These are phyloP conservation scores for Cordyceps pruinosa DNA, from an alignment of 2,329 filamentous ascomycete genomes.

Conservation along the genomic window DNA sequence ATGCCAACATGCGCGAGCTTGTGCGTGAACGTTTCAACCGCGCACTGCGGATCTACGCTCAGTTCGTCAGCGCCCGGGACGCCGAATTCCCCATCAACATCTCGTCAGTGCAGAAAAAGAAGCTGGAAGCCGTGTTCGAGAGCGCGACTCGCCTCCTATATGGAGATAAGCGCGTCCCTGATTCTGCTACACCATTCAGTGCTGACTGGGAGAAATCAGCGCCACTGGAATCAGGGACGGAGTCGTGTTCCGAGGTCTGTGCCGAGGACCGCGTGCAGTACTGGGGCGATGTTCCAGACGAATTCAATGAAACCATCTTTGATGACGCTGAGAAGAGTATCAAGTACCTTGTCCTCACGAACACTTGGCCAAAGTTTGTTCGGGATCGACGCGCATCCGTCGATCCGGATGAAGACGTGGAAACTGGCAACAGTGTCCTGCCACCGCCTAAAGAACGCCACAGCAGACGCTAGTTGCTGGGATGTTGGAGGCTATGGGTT, in stretches of 20 bases:
- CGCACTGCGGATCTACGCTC: conserved; percentile 54
- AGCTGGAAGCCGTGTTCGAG: conserved; percentile 51
- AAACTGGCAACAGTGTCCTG: not conserved
- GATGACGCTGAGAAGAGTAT: conserved; percentile 53
- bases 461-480: not conserved
- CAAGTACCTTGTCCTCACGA: conserved; percentile 61
- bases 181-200: conserved; percentile 34
- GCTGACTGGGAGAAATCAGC: conserved; percentile 4
- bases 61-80: conserved; percentile 51
- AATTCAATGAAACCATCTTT: conserved; percentile 48
- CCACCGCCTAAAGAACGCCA: not conserved
- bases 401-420: conserved; percentile 14
- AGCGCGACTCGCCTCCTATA: conserved; percentile 36
- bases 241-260: not conserved
- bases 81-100: conserved; percentile 62
- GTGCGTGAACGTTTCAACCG: conserved; percentile 45
- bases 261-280: conserved; percentile 21
- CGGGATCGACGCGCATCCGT: conserved; percentile 26
- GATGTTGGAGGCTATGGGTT: not conserved
- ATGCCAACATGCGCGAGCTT: conserved; percentile 19
- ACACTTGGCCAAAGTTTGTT: conserved; percentile 59
- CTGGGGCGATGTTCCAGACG: conserved; percentile 37
- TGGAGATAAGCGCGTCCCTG: conserved; percentile 28
- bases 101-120: conserved; percentile 43
- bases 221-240: not conserved